phyloP scores from a whole-genome alignment of 2,329 filamentous ascomycete genomes.

The Aspergillus niger region DNA sequence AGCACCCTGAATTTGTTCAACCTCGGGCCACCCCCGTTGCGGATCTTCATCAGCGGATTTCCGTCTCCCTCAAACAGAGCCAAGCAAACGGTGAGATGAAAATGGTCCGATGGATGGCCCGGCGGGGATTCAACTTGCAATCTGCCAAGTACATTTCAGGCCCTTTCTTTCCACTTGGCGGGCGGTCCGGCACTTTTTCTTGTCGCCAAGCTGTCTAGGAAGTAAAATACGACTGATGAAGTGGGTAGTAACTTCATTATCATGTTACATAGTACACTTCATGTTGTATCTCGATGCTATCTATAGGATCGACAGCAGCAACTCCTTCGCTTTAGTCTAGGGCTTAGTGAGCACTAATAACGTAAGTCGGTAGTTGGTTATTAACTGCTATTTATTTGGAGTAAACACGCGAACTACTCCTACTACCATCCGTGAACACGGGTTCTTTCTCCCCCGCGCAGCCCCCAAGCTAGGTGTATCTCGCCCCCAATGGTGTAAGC shows the following conservation, averaged over 20 bases:
- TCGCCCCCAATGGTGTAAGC: not conserved
- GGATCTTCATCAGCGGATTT: not conserved
- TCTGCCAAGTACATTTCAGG: not conserved
- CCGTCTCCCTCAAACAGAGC: conserved; percentile 4
- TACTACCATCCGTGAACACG: not conserved
- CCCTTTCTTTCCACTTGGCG: not conserved
- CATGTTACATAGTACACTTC: too few relatives aligned
- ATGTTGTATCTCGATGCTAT: too few relatives aligned
- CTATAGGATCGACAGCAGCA: conserved; percentile 1
- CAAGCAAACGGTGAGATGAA: conserved; percentile 6
- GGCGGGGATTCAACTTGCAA: not conserved
- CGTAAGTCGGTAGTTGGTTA: not conserved
- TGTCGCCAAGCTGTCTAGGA: too few relatives aligned
- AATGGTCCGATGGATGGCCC: not conserved
- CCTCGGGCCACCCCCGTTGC: not conserved
- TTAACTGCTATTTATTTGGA: too few relatives aligned
- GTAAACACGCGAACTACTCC: not conserved
- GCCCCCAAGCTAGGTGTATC: conserved; percentile 2
- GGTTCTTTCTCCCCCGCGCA: not conserved
- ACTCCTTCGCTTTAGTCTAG: not conserved
- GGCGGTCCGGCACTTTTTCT: not conserved
- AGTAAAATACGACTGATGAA: too few relatives aligned
- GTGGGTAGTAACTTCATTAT: too few relatives aligned
- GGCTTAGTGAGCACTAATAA: conserved; percentile 5
- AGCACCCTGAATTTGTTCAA: too few relatives aligned